A percentile compares a stretch with the other conserved stretches of the same genome.
phyloP scores from a whole-genome alignment of 1,284 basidiomycete species.

The Agaricales sp. region DNA sequence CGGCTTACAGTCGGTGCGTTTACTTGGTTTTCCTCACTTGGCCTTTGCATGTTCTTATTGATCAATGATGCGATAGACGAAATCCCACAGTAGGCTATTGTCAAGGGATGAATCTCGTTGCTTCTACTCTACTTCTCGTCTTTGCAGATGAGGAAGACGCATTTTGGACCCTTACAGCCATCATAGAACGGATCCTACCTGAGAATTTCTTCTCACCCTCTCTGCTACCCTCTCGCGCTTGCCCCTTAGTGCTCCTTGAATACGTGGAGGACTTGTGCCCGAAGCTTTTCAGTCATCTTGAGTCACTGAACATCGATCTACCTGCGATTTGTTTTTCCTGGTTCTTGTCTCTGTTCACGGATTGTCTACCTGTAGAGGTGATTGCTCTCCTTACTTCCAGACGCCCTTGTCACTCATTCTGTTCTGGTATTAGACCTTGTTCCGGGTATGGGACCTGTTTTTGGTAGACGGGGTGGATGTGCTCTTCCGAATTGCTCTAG shows the following conservation, averaged over 20 bases:
- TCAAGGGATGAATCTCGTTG: conserved; percentile 92
- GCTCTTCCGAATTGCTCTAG: conserved; percentile 84
- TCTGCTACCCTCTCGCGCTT: conserved; percentile 83
- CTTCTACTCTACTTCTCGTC: conserved; percentile 87
- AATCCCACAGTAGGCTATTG: conserved; percentile 84
- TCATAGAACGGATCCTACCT: conserved; percentile 80
- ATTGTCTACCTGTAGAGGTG: conserved; percentile 93
- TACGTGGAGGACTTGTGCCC: conserved; percentile 77
- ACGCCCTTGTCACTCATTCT: conserved; percentile 1
- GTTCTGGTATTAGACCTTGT: conserved; percentile 52
- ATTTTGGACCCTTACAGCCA: conserved; percentile 89
- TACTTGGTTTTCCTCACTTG: background rate
- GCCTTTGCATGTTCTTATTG: conserved; percentile 1
- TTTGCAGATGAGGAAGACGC: conserved; percentile 94
- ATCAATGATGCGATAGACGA: conserved; percentile 34
- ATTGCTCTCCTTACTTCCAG: conserved; percentile 13
- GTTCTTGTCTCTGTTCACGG: conserved; percentile 95
- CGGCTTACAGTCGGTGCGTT: conserved; percentile 82
- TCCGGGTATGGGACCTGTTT: conserved; percentile 93
- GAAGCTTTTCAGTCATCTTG: conserved; percentile 67
- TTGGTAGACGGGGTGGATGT: conserved; percentile 90
- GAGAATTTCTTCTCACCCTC: conserved; percentile 79
- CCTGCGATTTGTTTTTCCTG: conserved; percentile 96
- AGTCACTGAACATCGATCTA: conserved; percentile 78
- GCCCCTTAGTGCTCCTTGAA: conserved; percentile 85